Base-by-base conservation (phyloP, 495 filamentous ascomycete species). In the Tetracladium setigerum region DNA sequence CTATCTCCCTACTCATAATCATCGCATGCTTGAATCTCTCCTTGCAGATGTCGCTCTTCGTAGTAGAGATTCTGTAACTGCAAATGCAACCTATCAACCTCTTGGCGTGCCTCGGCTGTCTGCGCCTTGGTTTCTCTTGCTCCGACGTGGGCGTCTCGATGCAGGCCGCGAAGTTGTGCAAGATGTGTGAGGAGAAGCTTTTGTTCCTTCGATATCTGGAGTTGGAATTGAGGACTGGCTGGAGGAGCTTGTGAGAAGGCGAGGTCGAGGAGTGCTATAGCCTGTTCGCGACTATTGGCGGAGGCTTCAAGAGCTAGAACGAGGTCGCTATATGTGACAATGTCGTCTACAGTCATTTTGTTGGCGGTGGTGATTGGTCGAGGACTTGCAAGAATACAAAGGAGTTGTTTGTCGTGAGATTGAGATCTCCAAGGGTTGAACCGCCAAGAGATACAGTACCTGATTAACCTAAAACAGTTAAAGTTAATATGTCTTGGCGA, bases 1-100 rank as follows among this genome's bases (percentile, higher is more conserved):
- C 14, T 19, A 19, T 12, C 17, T 33, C 80, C 86, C 51, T 72
- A 95, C 91, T 95, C 86, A 51, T 95, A 97, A 32, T 81, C 82
- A 59, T 92, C 86, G 66, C 94, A 96, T 27, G 86, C 89, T 2
- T 76, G 70, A 53, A 98, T 97, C 66, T 98, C 94, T 17, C 87
- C 87, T 38, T 82, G 78, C 49, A 98, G 69, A 67, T 95, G 87
- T 48, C 86, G 74, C 63, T 95, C 89, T 64, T 98, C 92, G 63
- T 98, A 98, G 65, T 94, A 91, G 18, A 98, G 72, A 62, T 98
- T 98, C 63, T 97, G 90, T 22, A 97, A 72, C 60, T 94, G 83
- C 15, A 98, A 76, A 67, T 96, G 90, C 48, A 97, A 72, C 43
- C 81, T 77, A 60, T 98, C 92, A 44, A 96, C 87, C 64, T 95